Percentiles rank a stretch among this genome's conserved stretches.
Conservation (phyloP, 495 filamentous ascomycete species). For the Penicillium egyptiacum region DNA sequence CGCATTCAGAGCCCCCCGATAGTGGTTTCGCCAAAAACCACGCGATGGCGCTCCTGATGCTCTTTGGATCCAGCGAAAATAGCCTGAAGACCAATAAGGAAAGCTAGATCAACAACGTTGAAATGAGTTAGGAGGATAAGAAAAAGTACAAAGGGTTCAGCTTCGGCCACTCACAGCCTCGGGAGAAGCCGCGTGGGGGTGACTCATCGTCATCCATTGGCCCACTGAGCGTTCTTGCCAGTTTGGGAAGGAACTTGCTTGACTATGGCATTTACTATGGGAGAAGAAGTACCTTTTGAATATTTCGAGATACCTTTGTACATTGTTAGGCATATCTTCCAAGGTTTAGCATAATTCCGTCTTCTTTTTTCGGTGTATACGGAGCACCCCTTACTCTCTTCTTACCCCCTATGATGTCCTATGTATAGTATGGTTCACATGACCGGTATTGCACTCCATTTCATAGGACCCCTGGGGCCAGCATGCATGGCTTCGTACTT, state of each 20-base stretch:
- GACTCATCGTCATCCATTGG: conserved; percentile 26
- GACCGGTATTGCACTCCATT: not conserved
- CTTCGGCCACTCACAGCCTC: conserved; percentile 35
- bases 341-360: not conserved
- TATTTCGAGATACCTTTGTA: not conserved
- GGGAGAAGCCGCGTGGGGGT: conserved; percentile 37
- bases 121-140: conserved; percentile 16
- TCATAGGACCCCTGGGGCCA: not conserved
- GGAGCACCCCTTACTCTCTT: not conserved
- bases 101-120: conserved; percentile 30
- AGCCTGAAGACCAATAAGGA: conserved; percentile 29
- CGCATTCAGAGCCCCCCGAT: conserved; percentile 17
- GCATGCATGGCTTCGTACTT: not conserved
- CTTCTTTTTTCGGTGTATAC: not conserved
- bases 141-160: conserved; percentile 14
- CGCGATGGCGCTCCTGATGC: conserved; percentile 20
- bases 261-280: conserved; percentile 7
- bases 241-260: conserved; percentile 2
- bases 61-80: conserved; percentile 18
- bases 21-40: conserved; percentile 9
- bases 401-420: not conserved
- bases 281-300: not conserved
- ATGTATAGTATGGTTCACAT: not conserved
- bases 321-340: not conserved
- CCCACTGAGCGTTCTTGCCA: conserved; percentile 15